These are phyloP conservation scores for Pleurotus salmoneostramineus DNA, from an alignment of 768 basidiomycete species.

Conservation along the genomic window DNA sequence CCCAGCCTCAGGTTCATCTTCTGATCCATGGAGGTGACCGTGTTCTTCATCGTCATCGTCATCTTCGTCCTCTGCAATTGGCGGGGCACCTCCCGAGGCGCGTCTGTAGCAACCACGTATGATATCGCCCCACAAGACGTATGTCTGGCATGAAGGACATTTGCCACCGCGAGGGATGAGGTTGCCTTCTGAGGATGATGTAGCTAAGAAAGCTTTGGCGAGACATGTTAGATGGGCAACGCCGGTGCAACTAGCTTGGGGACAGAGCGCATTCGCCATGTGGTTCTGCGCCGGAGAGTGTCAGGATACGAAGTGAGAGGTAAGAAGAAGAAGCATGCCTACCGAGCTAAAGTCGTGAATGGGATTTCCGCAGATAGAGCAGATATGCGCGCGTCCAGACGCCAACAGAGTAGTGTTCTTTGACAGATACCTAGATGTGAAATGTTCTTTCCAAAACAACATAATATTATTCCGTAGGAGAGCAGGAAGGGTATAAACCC, in stretches of 20 bases:
- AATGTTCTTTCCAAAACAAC: constrained; percentile 30
- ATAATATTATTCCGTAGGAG: not conserved
- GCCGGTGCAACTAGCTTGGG: constrained; percentile 41
- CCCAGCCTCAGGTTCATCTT: constrained; percentile 7
- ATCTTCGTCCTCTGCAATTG: constrained; percentile 23
- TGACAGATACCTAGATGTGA: constrained; percentile 42
- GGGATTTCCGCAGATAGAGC: constrained; percentile 43
- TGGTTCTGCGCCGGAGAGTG: constrained; percentile 35
- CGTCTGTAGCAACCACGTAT: constrained; percentile 60
- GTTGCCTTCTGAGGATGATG: constrained; percentile 16
- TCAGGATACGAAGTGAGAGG: not conserved
- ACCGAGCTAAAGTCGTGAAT: constrained; percentile 40
- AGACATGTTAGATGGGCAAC: constrained; percentile 61
- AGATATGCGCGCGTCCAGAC: constrained; percentile 27
- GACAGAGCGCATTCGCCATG: constrained; percentile 50
- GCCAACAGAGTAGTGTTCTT: constrained; percentile 44
- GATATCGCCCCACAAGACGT: constrained; percentile 69
- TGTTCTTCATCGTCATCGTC: constrained; percentile 19
- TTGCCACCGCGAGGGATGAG: constrained; percentile 62
- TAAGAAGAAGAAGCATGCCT: constrained; percentile 14
- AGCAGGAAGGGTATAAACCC: not conserved
- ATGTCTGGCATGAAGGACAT: constrained; percentile 48
- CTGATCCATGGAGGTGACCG: constrained; percentile 11
- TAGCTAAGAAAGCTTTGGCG: constrained; percentile 37
- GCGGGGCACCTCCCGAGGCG: constrained; percentile 25